These are phyloP conservation scores for Sugiyamaella grinbergsii DNA, from an alignment of 1,139 yeast genomes.

Conservation along the genomic window DNA sequence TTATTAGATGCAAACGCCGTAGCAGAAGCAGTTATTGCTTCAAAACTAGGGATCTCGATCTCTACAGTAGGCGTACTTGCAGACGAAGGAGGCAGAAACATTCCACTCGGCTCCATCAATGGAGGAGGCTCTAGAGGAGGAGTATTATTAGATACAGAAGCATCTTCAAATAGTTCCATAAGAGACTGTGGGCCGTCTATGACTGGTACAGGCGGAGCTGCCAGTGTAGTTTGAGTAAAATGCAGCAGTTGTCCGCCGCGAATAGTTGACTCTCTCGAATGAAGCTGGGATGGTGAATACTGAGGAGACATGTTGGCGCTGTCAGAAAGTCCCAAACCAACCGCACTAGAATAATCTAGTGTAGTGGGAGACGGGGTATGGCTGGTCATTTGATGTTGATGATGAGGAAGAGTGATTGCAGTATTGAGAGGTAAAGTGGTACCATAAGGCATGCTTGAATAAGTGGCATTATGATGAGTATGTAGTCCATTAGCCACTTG, in stretches of 20 bases:
- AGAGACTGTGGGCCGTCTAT: conserved; percentile 70
- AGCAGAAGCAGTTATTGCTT: conserved; percentile 43
- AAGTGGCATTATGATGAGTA: background rate
- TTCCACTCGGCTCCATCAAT: conserved; percentile 5
- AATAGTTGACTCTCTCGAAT: conserved; percentile 15
- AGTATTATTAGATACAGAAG: conserved; percentile 13
- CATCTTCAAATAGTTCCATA: conserved; percentile 65
- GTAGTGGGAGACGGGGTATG: conserved; percentile 12
- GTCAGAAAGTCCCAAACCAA: conserved; percentile 15
- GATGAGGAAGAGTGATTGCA: background rate
- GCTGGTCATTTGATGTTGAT: background rate
- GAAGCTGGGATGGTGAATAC: conserved; percentile 8
- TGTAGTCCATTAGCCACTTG: conserved; percentile 9
- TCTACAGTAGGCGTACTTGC: conserved; percentile 44
- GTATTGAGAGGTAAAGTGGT: conserved; percentile 1
- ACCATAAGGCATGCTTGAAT: background rate
- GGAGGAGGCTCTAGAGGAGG: conserved; percentile 18
- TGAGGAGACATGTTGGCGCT: conserved; percentile 3
- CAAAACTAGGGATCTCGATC: conserved; percentile 57
- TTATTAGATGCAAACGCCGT: conserved; percentile 22
- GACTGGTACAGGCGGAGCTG: conserved; percentile 6
- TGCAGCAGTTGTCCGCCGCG: background rate
- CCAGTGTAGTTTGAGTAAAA: background rate
- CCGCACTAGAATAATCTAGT: conserved; percentile 11
- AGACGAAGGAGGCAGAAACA: conserved; percentile 30